These are phyloP conservation scores for Discostella pseudostelligera DNA, from an alignment of 108 stramenopile genomes.

Conservation along the genomic window DNA sequence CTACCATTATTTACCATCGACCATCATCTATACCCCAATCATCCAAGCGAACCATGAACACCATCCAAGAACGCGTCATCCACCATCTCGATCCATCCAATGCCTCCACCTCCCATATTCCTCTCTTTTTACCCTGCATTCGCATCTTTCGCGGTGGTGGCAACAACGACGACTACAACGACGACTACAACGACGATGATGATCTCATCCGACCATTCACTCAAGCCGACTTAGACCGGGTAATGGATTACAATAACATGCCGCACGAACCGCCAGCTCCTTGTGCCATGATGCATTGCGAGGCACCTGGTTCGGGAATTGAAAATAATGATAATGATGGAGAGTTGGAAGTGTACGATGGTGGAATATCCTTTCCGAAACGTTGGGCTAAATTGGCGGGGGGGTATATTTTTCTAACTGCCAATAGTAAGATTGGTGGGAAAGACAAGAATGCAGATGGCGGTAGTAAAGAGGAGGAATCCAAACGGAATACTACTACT, in stretches of 20 bases:
- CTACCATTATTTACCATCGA: too few species aligned
- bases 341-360: constrained; percentile 34
- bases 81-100: constrained; percentile 31
- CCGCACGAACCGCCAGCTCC: constrained; percentile 64
- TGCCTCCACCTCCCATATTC: constrained; percentile 31
- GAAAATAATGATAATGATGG: constrained; percentile 35
- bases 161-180: neutral
- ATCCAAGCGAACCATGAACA: constrained; percentile 12
- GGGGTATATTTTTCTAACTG: constrained; percentile 73
- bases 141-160: neutral
- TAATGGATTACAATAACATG: constrained; percentile 70
- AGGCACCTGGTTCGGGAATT: constrained; percentile 25
- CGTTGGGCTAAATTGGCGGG: constrained; percentile 63
- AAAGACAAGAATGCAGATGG: constrained; percentile 11
- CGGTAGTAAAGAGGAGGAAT: too few species aligned
- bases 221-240: constrained; percentile 59
- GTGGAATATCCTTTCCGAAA: constrained; percentile 60
- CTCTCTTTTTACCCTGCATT: constrained; percentile 35
- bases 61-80: constrained; percentile 28
- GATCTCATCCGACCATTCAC: constrained; percentile 25
- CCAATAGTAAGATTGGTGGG: constrained; percentile 23
- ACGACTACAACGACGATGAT: constrained; percentile 2
- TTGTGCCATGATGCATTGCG: constrained; percentile 64
- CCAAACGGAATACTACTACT: too few species aligned
- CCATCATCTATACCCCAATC: neutral